Conservation (phyloP, 2,329 filamentous ascomycete genomes). For the Trichoderma semiorbis region DNA sequence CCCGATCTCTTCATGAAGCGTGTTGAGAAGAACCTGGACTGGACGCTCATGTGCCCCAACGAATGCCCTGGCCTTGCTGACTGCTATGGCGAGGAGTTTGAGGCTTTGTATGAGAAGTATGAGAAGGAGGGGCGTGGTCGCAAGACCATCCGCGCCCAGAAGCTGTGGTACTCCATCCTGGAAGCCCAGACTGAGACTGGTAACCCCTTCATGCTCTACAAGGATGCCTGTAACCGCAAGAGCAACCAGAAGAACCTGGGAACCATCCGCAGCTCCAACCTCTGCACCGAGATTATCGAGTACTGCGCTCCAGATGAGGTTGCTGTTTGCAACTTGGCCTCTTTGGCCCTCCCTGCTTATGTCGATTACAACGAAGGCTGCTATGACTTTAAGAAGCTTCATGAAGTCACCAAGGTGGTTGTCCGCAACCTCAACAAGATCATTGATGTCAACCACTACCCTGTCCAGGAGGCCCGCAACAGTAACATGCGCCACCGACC, state of each 20-base stretch:
- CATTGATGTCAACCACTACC: slow-evolving; percentile 97
- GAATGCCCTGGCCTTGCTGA: slow-evolving; percentile 94
- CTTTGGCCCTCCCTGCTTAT: slow-evolving; percentile 84
- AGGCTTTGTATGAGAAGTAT: slow-evolving; percentile 89
- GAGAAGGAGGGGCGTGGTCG: slow-evolving; percentile 84
- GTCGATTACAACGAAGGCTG: slow-evolving; percentile 80
- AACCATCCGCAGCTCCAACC: slow-evolving; percentile 96
- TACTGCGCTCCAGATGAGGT: slow-evolving; percentile 98
- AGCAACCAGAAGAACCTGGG: slow-evolving; percentile 99
- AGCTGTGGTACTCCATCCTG: slow-evolving; percentile 98
- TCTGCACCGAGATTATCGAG: slow-evolving; percentile 98
- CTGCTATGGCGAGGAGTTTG: slow-evolving; percentile 96
- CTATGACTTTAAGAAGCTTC: slow-evolving; percentile 96
- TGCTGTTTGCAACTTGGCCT: slow-evolving; percentile 96
- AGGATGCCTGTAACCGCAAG: slow-evolving; percentile 97
- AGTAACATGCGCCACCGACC: slow-evolving; percentile 98
- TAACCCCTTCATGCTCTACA: slow-evolving; percentile 99
- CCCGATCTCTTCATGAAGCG: slow-evolving; percentile 99
- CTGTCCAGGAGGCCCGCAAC: slow-evolving; percentile 87
- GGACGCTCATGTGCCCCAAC: slow-evolving; percentile 98
- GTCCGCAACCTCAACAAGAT: slow-evolving; percentile 97
- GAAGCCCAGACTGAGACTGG: slow-evolving; percentile 98
- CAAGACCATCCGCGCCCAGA: slow-evolving; percentile 92
- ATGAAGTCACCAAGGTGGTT: slow-evolving; percentile 89
- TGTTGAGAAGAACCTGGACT: slow-evolving; percentile 92